Conservation (phyloP, 2,329 filamentous ascomycete genomes). For the Parasarocladium wereldwijsianum region DNA sequence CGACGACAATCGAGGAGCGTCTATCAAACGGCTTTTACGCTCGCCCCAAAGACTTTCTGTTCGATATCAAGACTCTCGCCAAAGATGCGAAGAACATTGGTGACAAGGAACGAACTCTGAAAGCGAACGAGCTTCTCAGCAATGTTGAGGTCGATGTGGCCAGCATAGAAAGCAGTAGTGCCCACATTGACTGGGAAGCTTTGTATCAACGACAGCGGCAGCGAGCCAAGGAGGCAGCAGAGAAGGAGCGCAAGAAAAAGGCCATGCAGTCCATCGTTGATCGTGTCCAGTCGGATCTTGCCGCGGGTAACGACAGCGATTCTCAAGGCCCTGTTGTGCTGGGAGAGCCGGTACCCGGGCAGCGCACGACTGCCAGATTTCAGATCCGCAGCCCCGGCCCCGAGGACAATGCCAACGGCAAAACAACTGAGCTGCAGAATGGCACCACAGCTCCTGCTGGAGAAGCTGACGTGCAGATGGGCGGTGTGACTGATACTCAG, state of each 20-base stretch:
- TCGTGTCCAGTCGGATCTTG: slow-evolving; percentile 34
- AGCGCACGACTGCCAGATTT: slow-evolving; percentile 35
- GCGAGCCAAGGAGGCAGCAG: slow-evolving; percentile 42
- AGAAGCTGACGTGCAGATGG: slow-evolving; percentile 47
- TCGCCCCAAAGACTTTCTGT: slow-evolving; percentile 74
- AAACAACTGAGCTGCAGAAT: slow-evolving; percentile 29
- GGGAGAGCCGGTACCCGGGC: slow-evolving; percentile 48
- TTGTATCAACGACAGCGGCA: slow-evolving; percentile 61
- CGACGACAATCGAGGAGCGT: slow-evolving; percentile 87
- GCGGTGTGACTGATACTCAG: slow-evolving; percentile 30
- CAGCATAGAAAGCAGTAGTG: slow-evolving; percentile 54
- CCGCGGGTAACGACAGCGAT: slow-evolving; percentile 34
- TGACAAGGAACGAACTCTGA: slow-evolving; percentile 71
- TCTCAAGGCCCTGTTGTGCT: slow-evolving; percentile 43
- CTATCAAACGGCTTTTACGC: slow-evolving; percentile 94
- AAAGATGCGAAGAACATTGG: slow-evolving; percentile 72
- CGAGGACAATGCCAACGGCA: slow-evolving; percentile 5
- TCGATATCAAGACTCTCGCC: slow-evolving; percentile 70
- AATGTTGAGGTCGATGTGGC: slow-evolving; percentile 92
- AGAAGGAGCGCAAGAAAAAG: slow-evolving; percentile 48
- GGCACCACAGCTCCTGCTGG: slow-evolving; percentile 36
- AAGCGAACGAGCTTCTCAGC: slow-evolving; percentile 78
- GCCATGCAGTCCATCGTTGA: slow-evolving; percentile 41
- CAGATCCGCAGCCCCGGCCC: slow-evolving; percentile 35
- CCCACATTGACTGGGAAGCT: slow-evolving; percentile 63